These are phyloP conservation scores for Ogataea degrootiae DNA, from an alignment of 805 yeast species.

Conservation along the genomic window DNA sequence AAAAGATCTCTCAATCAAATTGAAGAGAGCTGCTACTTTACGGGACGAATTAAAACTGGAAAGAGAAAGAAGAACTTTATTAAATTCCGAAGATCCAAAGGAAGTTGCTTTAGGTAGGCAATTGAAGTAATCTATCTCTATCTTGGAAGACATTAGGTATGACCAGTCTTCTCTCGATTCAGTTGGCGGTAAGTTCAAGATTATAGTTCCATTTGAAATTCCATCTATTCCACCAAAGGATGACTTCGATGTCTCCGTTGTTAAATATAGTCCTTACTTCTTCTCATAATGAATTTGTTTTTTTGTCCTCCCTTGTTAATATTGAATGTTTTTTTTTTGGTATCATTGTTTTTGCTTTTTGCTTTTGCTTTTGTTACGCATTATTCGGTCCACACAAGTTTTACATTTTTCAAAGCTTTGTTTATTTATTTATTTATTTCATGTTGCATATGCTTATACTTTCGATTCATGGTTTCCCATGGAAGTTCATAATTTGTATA, in stretches of 20 bases:
- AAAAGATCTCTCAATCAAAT: conserved; percentile 39
- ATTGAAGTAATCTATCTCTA: conserved; percentile 68
- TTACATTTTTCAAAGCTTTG: neutral
- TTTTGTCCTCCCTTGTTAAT: neutral
- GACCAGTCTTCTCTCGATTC: conserved; percentile 15
- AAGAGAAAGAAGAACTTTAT: conserved; percentile 50
- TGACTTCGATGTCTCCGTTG: conserved; percentile 72
- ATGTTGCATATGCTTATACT: neutral
- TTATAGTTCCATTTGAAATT: conserved; percentile 63
- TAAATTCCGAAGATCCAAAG: conserved; percentile 48
- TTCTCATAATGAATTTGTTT: conserved; percentile 38
- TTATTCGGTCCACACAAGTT: neutral
- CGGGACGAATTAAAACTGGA: conserved; percentile 75
- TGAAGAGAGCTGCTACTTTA: conserved; percentile 54
- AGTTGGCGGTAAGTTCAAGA: conserved; percentile 28
- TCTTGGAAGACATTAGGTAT: conserved; percentile 33
- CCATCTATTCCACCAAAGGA: conserved; percentile 80
- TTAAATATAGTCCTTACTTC: conserved; percentile 75
- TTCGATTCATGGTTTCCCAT: neutral
- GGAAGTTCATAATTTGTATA: neutral
- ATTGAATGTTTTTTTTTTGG: neutral
- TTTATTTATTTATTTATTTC: neutral
- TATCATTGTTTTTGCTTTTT: neutral
- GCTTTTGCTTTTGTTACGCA: too few species aligned
- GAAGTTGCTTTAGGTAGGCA: conserved; percentile 44